These are phyloP conservation scores for Oidium heveae DNA, from an alignment of 2,329 filamentous ascomycete species.

Conservation along the genomic window DNA sequence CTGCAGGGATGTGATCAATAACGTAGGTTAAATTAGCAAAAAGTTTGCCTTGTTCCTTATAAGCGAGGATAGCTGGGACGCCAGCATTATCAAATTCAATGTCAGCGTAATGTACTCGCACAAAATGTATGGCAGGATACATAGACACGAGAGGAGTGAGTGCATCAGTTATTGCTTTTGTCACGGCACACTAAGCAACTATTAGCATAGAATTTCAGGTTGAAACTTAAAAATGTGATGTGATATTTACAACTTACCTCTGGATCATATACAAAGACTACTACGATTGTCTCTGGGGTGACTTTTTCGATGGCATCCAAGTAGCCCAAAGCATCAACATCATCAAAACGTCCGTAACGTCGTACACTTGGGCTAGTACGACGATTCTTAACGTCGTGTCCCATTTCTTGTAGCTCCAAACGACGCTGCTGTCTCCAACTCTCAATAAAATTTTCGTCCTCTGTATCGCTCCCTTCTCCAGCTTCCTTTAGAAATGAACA, in stretches of 20 bases:
- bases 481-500: conserved; percentile 9
- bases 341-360: conserved; percentile 54
- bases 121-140: conserved; percentile 52
- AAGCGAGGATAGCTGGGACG: conserved; percentile 71
- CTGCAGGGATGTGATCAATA: conserved; percentile 58
- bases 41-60: conserved; percentile 66
- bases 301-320: conserved; percentile 93
- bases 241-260: conserved; percentile 30
- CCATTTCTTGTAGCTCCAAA: conserved; percentile 45
- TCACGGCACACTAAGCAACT: conserved; percentile 48
- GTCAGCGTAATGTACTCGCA: conserved; percentile 75
- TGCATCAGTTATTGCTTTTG: conserved; percentile 52
- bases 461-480: conserved; percentile 15
- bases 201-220: conserved; percentile 8
- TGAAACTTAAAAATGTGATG: conserved; percentile 1
- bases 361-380: conserved; percentile 53
- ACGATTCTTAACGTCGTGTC: conserved; percentile 31
- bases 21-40: conserved; percentile 77
- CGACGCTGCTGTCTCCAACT: conserved; percentile 66
- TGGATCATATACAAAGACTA: conserved; percentile 82
- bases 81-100: conserved; percentile 83
- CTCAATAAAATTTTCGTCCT: conserved; percentile 61
- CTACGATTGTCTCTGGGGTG: conserved; percentile 52
- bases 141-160: conserved; percentile 48
- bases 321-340: conserved; percentile 75